phyloP scores from a whole-genome alignment of 1,139 yeast species.

The Geotrichum restrictum region DNA sequence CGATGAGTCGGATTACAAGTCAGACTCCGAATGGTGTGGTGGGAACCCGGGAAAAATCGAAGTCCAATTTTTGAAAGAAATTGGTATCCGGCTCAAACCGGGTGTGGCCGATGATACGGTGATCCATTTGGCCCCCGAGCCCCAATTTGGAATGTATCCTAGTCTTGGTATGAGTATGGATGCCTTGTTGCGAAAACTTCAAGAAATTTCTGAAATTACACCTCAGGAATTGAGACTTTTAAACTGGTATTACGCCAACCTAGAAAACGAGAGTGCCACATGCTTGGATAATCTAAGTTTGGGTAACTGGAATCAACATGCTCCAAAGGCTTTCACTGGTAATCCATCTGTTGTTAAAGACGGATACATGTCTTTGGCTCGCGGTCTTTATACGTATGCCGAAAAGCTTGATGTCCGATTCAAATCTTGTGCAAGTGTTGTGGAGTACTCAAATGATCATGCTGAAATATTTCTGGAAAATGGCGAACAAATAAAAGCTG shows the following conservation, averaged over 20 bases:
- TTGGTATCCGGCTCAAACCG: conserved; percentile 33
- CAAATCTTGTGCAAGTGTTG: conserved; percentile 40
- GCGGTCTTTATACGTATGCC: conserved; percentile 43
- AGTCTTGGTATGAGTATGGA: conserved; percentile 41
- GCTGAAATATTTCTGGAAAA: conserved; percentile 39
- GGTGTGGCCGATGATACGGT: conserved; percentile 24
- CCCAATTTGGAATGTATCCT: conserved; percentile 38
- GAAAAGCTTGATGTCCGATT: conserved; percentile 42
- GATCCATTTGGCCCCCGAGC: conserved; percentile 39
- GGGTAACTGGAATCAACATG: conserved; percentile 44
- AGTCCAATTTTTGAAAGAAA: conserved; percentile 33
- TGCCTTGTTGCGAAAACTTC: conserved; percentile 36
- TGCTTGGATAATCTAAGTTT: conserved; percentile 39
- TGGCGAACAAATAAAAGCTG: conserved; percentile 42
- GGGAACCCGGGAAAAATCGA: conserved; percentile 34
- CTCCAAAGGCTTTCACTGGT: conserved; percentile 41
- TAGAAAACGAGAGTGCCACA: conserved; percentile 42
- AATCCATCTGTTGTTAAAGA: conserved; percentile 40
- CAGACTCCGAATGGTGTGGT: conserved; percentile 21
- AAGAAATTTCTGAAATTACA: conserved; percentile 35
- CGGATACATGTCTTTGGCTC: conserved; percentile 39
- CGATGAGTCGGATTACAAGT: conserved; percentile 20
- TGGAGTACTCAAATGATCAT: conserved; percentile 36
- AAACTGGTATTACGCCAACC: conserved; percentile 44
- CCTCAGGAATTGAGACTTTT: conserved; percentile 39